Evolutionary conservation across 192 early-diverging fungal genomes (phyloP).

Genomic region (Linnemannia schmuckeri): DNA sequence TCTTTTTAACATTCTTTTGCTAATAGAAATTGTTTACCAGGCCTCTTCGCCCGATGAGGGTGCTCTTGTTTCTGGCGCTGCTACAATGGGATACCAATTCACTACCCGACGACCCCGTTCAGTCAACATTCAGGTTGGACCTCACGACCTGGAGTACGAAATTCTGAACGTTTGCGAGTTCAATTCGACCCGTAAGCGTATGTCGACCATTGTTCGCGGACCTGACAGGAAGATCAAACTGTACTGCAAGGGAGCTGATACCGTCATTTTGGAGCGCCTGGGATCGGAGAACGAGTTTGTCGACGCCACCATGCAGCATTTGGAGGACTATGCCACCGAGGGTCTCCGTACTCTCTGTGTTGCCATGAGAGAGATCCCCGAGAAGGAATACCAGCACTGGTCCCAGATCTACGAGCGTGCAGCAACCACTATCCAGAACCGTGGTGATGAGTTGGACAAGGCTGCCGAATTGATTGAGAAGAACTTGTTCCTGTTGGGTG

Average conservation of each 20-base stretch:
- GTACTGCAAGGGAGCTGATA: conserved; percentile 99
- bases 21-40: conserved; percentile 87
- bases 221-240: conserved; percentile 90
- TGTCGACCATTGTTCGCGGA: conserved; percentile 92
- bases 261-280: conserved; percentile 94
- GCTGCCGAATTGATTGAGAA: conserved; percentile 97
- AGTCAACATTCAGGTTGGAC: conserved; percentile 63
- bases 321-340: conserved; percentile 97
- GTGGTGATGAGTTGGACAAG: conserved; percentile 88
- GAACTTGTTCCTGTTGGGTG: conserved; percentile 91
- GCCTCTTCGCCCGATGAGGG: conserved; percentile 98
- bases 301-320: conserved; percentile 76
- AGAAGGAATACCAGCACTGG: conserved; percentile 91
- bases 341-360: conserved; percentile 97
- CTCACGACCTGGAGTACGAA: conserved; percentile 79
- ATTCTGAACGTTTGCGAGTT: conserved; percentile 98
- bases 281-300: conserved; percentile 78
- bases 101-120: conserved; percentile 73
- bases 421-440: conserved; percentile 91
- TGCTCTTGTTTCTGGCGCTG: conserved; percentile 89
- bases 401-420: conserved; percentile 86
- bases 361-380: conserved; percentile 92
- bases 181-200: conserved; percentile 98
- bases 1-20: not conserved
- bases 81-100: conserved; percentile 73